A percentile compares a stretch with the other conserved stretches of the same genome.
Conservation (phyloP, 768 basidiomycete genomes). For the Xerocomellus chrysenteron region DNA sequence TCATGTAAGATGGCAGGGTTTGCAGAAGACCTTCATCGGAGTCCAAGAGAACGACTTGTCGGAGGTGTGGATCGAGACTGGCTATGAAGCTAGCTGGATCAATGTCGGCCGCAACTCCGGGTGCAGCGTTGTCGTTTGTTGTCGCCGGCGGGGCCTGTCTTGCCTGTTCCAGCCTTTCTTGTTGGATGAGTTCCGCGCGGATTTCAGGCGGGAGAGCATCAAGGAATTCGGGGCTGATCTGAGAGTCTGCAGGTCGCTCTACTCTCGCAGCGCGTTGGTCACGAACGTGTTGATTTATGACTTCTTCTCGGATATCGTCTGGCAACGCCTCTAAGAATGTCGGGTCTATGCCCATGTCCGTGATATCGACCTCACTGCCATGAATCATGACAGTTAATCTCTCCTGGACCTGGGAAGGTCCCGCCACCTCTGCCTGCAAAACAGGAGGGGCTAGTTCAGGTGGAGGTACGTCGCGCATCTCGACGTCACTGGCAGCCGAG, state of each 20-base stretch:
- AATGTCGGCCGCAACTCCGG: constrained; percentile 62
- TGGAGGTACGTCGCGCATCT: constrained; percentile 45
- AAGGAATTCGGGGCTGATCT: constrained; percentile 93
- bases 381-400: constrained; percentile 89
- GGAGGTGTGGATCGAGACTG: constrained; percentile 83
- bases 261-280: constrained; percentile 81
- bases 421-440: constrained; percentile 20
- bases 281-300: constrained; percentile 94
- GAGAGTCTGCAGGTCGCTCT: constrained; percentile 75
- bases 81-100: constrained; percentile 92
- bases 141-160: constrained; percentile 44
- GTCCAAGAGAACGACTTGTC: constrained; percentile 88
- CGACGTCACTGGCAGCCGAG: constrained; percentile 40
- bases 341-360: constrained; percentile 97
- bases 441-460: constrained; percentile 19
- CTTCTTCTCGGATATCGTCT: constrained; percentile 98
- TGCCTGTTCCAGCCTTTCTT: constrained; percentile 83
- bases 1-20: constrained; percentile 78
- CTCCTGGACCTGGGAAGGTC: constrained; percentile 43
- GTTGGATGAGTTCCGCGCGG: constrained; percentile 94
- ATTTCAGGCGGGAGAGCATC: constrained; percentile 96
- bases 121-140: constrained; percentile 27
- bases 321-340: constrained; percentile 97
- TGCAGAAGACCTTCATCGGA: constrained; percentile 84
- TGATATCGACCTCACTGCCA: constrained; percentile 93